These are phyloP conservation scores for Cystobasidiaceae sp. DNA, from an alignment of 1,284 basidiomycete genomes.

Conservation along the genomic window DNA sequence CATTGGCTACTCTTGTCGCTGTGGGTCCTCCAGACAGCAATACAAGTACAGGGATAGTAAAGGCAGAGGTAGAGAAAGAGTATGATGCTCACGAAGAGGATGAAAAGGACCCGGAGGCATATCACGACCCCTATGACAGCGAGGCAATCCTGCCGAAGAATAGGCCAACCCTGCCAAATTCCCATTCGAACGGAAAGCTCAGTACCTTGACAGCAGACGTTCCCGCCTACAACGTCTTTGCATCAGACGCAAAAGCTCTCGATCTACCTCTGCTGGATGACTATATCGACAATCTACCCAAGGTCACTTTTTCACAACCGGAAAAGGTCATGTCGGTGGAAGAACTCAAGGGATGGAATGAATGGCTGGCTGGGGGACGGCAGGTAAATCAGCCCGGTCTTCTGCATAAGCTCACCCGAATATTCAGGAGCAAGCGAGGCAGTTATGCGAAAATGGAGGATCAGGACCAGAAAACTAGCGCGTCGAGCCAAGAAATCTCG, in stretches of 20 bases:
- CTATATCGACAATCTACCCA: slow-evolving; percentile 36
- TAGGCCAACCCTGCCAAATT: slow-evolving; percentile 8
- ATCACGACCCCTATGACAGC: slow-evolving; percentile 6
- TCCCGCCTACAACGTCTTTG: slow-evolving; percentile 43
- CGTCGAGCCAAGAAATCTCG: too few species aligned
- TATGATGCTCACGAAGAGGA: too few species aligned
- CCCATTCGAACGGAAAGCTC: background rate
- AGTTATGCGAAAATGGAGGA: too few species aligned
- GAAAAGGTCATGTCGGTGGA: slow-evolving; percentile 12
- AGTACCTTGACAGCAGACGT: slow-evolving; percentile 15
- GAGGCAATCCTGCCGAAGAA: too few species aligned
- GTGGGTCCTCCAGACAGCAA: too few species aligned
- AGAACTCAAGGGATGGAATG: slow-evolving; percentile 32
- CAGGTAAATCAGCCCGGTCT: too few species aligned
- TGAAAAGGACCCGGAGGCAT: too few species aligned
- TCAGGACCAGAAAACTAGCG: too few species aligned
- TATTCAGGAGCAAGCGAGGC: background rate
- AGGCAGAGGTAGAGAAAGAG: too few species aligned
- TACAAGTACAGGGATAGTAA: too few species aligned
- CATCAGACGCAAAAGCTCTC: slow-evolving; percentile 41
- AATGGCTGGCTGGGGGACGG: slow-evolving; percentile 33
- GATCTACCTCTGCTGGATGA: slow-evolving; percentile 45
- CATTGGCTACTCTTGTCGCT: too few species aligned
- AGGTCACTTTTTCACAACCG: slow-evolving; percentile 7
- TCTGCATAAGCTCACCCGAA: too few species aligned